These are phyloP conservation scores for Herpetomonas tarakana DNA, from an alignment of 208 protist genomes.

Conservation along the genomic window DNA sequence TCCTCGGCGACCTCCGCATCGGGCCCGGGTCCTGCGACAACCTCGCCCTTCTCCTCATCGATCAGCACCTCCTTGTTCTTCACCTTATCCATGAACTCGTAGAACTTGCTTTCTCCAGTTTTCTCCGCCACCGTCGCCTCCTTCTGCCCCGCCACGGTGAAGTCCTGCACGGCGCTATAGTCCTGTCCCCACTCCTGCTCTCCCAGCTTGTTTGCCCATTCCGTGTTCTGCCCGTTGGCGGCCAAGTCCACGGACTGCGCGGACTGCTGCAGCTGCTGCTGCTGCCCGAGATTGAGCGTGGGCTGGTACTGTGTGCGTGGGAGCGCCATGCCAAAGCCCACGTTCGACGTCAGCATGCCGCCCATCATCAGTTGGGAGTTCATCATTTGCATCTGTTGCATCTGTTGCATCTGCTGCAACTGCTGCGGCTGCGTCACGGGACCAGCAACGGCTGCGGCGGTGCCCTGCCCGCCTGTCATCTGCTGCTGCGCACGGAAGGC, in stretches of 20 bases:
- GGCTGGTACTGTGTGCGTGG: constrained; percentile 46
- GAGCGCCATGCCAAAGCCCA: constrained; percentile 49
- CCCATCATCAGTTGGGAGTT: constrained; percentile 41
- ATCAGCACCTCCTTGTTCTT: constrained; percentile 70
- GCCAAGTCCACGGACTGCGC: constrained; percentile 13
- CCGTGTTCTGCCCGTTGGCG: constrained; percentile 21
- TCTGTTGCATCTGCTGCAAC: constrained; percentile 32
- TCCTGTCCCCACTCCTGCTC: constrained; percentile 69
- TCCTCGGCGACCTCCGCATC: constrained; percentile 53
- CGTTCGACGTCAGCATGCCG: constrained; percentile 32
- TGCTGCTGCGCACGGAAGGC: constrained; percentile 35
- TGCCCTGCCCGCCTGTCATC: constrained; percentile 10
- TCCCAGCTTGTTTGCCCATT: constrained; percentile 63
- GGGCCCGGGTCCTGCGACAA: constrained; percentile 67
- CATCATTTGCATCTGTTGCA: constrained; percentile 18
- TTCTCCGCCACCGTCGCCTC: constrained; percentile 56
- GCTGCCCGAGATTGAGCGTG: constrained; percentile 17
- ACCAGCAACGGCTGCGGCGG: constrained; percentile 15
- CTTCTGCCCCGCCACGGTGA: constrained; percentile 38
- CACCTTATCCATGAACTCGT: constrained; percentile 80
- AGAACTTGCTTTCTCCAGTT: constrained; percentile 66
- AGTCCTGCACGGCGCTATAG: constrained; percentile 67
- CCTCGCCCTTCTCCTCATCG: constrained; percentile 72
- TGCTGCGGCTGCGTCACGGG: constrained; percentile 21
- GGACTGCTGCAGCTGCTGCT: constrained; percentile 7